Evolutionary conservation across 257 asterid species (phyloP).

Genomic region (Capsicum chinense): DNA sequence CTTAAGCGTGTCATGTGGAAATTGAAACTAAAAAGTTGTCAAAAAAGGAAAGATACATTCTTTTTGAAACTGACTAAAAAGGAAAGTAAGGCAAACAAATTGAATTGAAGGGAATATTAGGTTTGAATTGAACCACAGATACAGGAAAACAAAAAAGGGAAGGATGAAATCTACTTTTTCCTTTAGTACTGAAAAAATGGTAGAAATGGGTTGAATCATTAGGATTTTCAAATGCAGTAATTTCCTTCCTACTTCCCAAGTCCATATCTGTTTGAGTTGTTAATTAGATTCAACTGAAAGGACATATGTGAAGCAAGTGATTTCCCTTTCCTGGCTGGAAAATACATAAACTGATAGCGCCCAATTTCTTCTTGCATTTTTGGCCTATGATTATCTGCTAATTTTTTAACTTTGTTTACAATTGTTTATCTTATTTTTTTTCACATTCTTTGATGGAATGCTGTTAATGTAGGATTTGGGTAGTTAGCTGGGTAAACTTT

Average conservation of each 20-base stretch:
- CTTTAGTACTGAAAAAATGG: background rate
- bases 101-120: background rate
- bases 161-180: constrained; percentile 12
- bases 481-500: background rate
- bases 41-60: no score
- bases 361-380: constrained; percentile 19
- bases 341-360: background rate
- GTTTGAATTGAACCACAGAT: background rate
- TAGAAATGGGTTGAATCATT: background rate
- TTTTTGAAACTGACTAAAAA: no score
- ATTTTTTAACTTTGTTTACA: background rate
- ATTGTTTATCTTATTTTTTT: background rate
- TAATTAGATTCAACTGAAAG: constrained; percentile 28
- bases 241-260: constrained; percentile 1
- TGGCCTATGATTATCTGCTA: constrained; percentile 14
- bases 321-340: constrained; percentile 10
- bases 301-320: constrained; percentile 13
- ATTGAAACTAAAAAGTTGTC: no score
- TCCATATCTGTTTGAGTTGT: background rate
- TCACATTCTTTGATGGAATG: constrained; percentile 3
- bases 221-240: constrained; percentile 7
- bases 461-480: background rate
- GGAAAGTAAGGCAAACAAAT: no score
- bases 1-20: no score
- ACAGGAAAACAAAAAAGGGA: constrained; percentile 9